These are phyloP conservation scores for Acrodontium crateriforme DNA, from an alignment of 2,329 filamentous ascomycete species.

Conservation along the genomic window DNA sequence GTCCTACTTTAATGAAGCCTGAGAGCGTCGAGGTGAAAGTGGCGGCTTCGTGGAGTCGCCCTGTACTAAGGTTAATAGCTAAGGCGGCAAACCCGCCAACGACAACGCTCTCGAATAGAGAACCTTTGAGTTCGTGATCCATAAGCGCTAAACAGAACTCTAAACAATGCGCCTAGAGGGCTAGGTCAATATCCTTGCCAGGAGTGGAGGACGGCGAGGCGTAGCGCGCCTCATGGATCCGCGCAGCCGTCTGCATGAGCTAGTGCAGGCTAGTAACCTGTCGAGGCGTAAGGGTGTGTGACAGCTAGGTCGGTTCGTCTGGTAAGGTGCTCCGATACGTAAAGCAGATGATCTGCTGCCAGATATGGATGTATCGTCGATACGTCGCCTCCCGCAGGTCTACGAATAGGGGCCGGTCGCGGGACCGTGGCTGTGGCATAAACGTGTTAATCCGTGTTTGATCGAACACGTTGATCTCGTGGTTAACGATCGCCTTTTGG, in stretches of 20 bases:
- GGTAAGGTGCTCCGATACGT: slow-evolving; percentile 4
- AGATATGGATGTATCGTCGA: slow-evolving; percentile 7
- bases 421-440: slow-evolving; percentile 1
- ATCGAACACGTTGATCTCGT: slow-evolving; percentile 8
- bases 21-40: slow-evolving; percentile 8
- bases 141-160: slow-evolving; percentile 9
- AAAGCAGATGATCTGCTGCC: slow-evolving; percentile 10
- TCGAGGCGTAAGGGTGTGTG: slow-evolving; percentile 4
- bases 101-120: slow-evolving; percentile 9
- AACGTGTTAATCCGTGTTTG: slow-evolving; percentile 9
- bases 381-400: slow-evolving; percentile 8
- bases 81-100: slow-evolving; percentile 9
- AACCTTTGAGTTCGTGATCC: slow-evolving; percentile 8
- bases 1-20: slow-evolving; percentile 12
- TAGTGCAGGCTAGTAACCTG: slow-evolving; percentile 3
- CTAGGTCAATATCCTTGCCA: too few relatives aligned
- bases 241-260: too few relatives aligned
- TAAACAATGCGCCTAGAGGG: too few relatives aligned
- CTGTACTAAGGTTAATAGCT: slow-evolving; percentile 5
- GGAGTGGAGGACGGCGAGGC: too few relatives aligned
- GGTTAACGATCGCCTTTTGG: slow-evolving; percentile 5
- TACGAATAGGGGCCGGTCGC: slow-evolving; percentile 5
- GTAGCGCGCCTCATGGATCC: too few relatives aligned
- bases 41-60: slow-evolving; percentile 4
- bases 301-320: background rate